Evolutionary conservation across 805 yeast species (phyloP), one percentile per base, ranked within the genome.

Genomic region (Pichia nakasei): DNA sequence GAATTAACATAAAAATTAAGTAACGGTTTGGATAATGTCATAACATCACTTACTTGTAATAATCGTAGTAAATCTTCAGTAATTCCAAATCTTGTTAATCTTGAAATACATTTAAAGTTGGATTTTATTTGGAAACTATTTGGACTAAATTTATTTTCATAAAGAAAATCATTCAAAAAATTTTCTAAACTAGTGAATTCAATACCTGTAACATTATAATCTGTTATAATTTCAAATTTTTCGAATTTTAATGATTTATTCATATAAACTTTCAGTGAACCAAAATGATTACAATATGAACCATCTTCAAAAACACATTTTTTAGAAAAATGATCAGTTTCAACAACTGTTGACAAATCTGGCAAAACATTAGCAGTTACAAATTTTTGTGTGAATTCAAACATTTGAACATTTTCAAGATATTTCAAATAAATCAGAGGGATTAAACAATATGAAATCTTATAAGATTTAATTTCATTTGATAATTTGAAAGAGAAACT

Each of bases 21-120:
- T 44, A 87, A 63, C 6, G 83, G 78, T 44, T 75, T 72, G 49
- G 86, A 68, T 48, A 77, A 76, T 0, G 87, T 70, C 86, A 87
- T 82, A 9, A 82, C 81, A 59, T 85, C 93, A 35, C 87, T 74
- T 5, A 84, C 76, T 59, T 85, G 91, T 64, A 86, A 62, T 20
- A 80, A 69, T 47, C 91, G 66, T 76, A 85, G 73, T 7, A 85
- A 78, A 34, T 72, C 72, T 41, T 75, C 79, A 43, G 77, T 79
- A 5, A 83, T 60, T 0, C 95, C 95, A 49, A 74, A 73, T 43
- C 72, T 70, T 5, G 79, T 66, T 44, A 79, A 62, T 35, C 65
- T 65, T 37, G 69, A 65, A 48, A 69, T 38, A 20, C 39, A 39
- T 27, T 27, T 36, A 19, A 45, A 45, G 31, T 45, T 22, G 2